Evolutionary conservation across 495 filamentous ascomycete genomes (phyloP).

Genomic region (Xanthoparmelia taractica): DNA sequence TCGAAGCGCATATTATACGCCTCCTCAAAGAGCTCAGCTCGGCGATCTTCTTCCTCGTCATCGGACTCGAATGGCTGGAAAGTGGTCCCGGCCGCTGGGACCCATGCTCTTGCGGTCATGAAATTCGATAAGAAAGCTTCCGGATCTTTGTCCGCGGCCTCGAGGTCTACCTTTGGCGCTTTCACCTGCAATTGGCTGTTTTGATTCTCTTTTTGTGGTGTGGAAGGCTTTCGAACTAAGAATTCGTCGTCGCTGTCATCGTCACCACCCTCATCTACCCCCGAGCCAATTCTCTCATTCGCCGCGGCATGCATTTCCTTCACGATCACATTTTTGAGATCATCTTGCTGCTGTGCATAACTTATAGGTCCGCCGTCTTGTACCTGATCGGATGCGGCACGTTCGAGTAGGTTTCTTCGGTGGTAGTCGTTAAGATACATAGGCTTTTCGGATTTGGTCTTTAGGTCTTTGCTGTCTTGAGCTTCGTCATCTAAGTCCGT

Average conservation of each 20-base stretch:
- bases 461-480: slow-evolving; percentile 30
- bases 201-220: slow-evolving; percentile 31
- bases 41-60: slow-evolving; percentile 73
- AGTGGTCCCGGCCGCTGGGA: slow-evolving; percentile 49
- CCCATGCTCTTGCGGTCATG: slow-evolving; percentile 82
- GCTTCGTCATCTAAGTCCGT: slow-evolving; percentile 46
- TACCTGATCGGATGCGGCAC: slow-evolving; percentile 49
- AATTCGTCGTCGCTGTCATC: slow-evolving; percentile 67
- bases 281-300: slow-evolving; percentile 32
- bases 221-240: slow-evolving; percentile 47
- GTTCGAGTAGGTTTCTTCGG: slow-evolving; percentile 68
- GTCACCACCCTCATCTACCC: slow-evolving; percentile 46
- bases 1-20: slow-evolving; percentile 98
- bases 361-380: slow-evolving; percentile 50
- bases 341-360: slow-evolving; percentile 78
- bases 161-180: slow-evolving; percentile 52
- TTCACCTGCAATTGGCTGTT: slow-evolving; percentile 23
- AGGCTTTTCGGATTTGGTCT: slow-evolving; percentile 62
- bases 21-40: slow-evolving; percentile 78
- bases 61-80: slow-evolving; percentile 84
- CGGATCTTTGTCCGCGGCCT: slow-evolving; percentile 78
- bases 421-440: slow-evolving; percentile 89
- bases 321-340: slow-evolving; percentile 66
- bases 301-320: slow-evolving; percentile 67
- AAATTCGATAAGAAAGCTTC: slow-evolving; percentile 87